Base-by-base conservation (phyloP, 495 filamentous ascomycete species). In the Penicillium lividum region DNA sequence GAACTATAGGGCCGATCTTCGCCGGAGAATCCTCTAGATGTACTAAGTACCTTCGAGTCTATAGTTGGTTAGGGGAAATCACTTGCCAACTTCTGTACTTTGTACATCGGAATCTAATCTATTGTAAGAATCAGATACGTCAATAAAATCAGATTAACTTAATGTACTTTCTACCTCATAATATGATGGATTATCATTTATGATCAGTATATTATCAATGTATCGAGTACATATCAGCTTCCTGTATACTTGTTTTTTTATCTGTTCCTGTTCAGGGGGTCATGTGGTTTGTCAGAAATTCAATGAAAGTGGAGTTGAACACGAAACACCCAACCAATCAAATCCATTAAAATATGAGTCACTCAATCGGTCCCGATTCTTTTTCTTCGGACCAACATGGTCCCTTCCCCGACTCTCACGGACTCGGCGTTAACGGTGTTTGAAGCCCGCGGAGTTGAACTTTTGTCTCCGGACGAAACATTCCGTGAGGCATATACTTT, bases 1-100 rank as follows among this genome's bases (percentile, higher is more conserved):
- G 50, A 43, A 18, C n/a, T 5, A 61, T 67, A 59, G 61, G 61
- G 67, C 67, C 67, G 67, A 69, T 69, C 67, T 46, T 69, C 59
- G 65, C 67, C 67, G 67, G 67, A 67, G 66, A 61, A 67, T 62
- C 64, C 58, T 57, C 49, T 60, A 29, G 29, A 51, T 49, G 18
- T 33, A 27, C 27, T 51, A 4, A 11, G 28, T 47, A 51, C 22
- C 36, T 31, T 42, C 28, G 40, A 28, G 1, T 53, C 25, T n/a
- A 40, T 34, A 51, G 38, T 22, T 22, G 22, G 22, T 22, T 22
- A 22, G 38, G 13, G 15, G 38, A 5, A 16, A 5, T 5, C 38
- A 40, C 38, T n/a, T 13, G 13, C 38, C 27, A 22, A 22, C 22
- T 22, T 22, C 22, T 22, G 11, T 47, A 27, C 44, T 15, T 28